Percentiles rank a stretch among this genome's conserved stretches.
These are phyloP conservation scores for Huiozyma naganishii DNA, from an alignment of 805 yeast genomes.

Conservation along the genomic window DNA sequence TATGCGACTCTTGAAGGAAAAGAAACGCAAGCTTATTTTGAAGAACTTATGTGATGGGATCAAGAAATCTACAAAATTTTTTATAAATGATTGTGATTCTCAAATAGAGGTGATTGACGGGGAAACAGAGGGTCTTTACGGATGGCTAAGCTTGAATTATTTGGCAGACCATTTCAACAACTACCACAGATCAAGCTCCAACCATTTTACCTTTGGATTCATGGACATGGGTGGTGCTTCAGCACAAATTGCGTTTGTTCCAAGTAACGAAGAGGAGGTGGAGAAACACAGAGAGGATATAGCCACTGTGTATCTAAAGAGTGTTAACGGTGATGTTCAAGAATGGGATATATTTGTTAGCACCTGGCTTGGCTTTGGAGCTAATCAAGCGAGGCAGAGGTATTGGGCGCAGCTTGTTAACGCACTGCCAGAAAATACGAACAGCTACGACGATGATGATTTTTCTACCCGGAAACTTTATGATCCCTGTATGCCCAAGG, in stretches of 20 bases:
- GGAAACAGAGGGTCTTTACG: constrained; percentile 86
- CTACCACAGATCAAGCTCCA: constrained; percentile 27
- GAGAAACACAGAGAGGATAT: constrained; percentile 63
- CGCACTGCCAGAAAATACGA: constrained; percentile 38
- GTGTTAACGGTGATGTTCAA: constrained; percentile 58
- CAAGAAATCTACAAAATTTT: constrained; percentile 44
- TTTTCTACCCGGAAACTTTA: constrained; percentile 30
- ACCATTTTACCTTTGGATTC: constrained; percentile 68
- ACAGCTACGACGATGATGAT: constrained; percentile 37
- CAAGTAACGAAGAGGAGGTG: constrained; percentile 50
- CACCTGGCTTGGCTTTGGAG: constrained; percentile 97
- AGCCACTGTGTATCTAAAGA: constrained; percentile 52
- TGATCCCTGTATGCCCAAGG: constrained; percentile 78
- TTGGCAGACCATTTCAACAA: constrained; percentile 54
- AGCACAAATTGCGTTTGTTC: constrained; percentile 90
- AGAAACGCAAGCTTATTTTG: constrained; percentile 44
- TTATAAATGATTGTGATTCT: constrained; percentile 43
- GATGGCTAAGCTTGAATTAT: constrained; percentile 90
- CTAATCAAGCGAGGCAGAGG: constrained; percentile 80
- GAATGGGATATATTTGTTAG: constrained; percentile 84
- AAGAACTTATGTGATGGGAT: constrained; percentile 50
- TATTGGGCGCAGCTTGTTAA: constrained; percentile 49
- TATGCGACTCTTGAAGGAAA: constrained; percentile 64
- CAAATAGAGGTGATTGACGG: constrained; percentile 88
- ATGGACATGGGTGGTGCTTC: constrained; percentile 99